Conservation (phyloP, 208 protist species). For the Leishmania braziliensis region DNA sequence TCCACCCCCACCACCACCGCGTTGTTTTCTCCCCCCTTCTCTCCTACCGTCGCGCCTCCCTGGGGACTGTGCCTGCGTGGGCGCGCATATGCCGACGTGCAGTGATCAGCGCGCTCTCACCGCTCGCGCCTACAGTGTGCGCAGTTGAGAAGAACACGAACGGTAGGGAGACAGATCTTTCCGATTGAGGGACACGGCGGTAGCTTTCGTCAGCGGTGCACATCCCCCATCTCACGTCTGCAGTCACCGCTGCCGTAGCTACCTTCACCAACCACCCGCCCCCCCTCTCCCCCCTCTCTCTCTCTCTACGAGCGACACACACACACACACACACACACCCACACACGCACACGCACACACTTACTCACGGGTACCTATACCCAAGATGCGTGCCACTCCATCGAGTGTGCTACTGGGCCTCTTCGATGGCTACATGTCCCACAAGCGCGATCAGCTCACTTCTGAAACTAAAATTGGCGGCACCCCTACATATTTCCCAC, state of each 20-base stretch:
- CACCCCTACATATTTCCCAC: conserved; percentile 55
- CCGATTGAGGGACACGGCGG: not conserved
- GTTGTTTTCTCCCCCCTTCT: not conserved
- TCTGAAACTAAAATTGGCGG: conserved; percentile 83
- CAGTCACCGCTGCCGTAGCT: not conserved
- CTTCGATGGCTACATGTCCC: conserved; percentile 83
- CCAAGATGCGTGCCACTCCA: conserved; percentile 1
- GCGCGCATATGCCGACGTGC: not conserved
- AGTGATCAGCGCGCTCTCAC: not conserved
- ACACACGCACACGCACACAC: conserved; percentile 1
- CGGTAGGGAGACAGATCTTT: not conserved
- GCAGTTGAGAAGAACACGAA: not conserved
- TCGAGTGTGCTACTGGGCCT: conserved; percentile 56
- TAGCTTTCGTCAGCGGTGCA: not conserved
- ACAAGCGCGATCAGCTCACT: conserved; percentile 45
- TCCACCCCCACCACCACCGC: not conserved
- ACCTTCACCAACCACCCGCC: not conserved
- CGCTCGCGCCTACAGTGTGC: not conserved
- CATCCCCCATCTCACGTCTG: not conserved
- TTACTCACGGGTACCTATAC: not conserved
- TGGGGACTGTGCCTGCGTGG: not conserved
- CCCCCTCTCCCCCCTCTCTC: not conserved
- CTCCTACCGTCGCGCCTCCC: not conserved
- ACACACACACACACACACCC: not conserved
- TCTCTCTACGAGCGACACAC: not conserved